A percentile compares a stretch with the other conserved stretches of the same genome.
Evolutionary conservation across 164 flowering plant species (phyloP).

Genomic region (Liquidambar formosana): DNA sequence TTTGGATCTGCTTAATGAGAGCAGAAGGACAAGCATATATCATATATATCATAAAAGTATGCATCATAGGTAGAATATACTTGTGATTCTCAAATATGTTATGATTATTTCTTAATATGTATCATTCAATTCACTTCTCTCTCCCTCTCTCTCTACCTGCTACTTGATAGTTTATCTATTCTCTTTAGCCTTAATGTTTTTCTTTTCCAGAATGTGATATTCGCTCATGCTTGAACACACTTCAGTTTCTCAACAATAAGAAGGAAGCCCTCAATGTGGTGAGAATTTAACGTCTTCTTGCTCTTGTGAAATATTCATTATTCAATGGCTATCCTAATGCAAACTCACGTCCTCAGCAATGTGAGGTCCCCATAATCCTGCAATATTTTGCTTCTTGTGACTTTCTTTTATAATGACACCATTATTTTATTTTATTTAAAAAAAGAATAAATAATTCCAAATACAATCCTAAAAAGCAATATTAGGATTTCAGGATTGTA

Average conservation of each 20-base stretch:
- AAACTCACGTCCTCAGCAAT: neutral
- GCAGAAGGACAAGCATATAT: too few species aligned
- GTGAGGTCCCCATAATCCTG: too few species aligned
- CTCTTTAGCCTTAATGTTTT: slow-evolving; percentile 5
- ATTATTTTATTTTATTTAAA: too few species aligned
- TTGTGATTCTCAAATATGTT: neutral
- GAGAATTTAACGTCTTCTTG: slow-evolving; percentile 21
- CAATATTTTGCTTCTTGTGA: too few species aligned
- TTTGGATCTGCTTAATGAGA: too few species aligned
- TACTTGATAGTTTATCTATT: neutral
- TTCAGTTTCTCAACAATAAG: slow-evolving; percentile 93
- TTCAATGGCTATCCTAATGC: neutral
- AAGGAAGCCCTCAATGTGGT: slow-evolving; percentile 80
- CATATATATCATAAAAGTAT: too few species aligned
- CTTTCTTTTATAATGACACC: too few species aligned
- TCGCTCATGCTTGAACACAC: slow-evolving; percentile 94
- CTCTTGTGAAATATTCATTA: neutral
- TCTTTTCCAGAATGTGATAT: slow-evolving; percentile 83
- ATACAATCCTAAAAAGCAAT: too few species aligned
- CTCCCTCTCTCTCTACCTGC: neutral
- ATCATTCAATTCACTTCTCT: neutral
- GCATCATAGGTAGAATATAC: too few species aligned
- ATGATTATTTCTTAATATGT: slow-evolving; percentile 1
- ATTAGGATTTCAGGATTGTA: too few species aligned
- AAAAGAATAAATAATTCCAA: too few species aligned